phyloP scores from a whole-genome alignment of 1,284 basidiomycete species.

The Omphalotus olearius region DNA sequence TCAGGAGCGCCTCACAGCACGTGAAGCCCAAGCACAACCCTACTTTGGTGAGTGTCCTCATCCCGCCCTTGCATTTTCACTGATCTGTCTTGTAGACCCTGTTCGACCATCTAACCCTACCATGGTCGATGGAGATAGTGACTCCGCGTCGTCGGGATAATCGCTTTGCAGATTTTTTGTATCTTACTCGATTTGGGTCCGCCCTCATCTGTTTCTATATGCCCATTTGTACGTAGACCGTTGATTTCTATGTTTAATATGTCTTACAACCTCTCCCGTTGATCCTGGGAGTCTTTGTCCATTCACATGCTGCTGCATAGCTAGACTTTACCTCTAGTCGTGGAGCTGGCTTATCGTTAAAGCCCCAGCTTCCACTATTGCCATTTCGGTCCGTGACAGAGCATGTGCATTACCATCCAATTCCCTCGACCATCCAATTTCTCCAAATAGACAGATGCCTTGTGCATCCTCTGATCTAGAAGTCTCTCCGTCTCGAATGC shows the following conservation, averaged over 20 bases:
- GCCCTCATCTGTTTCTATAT: conserved; percentile 18
- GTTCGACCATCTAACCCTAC: conserved; percentile 57
- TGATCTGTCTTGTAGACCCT: conserved; percentile 43
- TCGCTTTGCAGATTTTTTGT: conserved; percentile 23
- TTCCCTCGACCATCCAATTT: not conserved
- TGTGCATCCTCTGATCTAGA: not conserved
- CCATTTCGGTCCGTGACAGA: not conserved
- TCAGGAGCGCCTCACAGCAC: conserved; percentile 92
- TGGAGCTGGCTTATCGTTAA: not conserved
- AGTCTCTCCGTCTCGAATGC: not conserved
- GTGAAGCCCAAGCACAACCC: conserved; percentile 84
- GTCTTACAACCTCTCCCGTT: too few species aligned
- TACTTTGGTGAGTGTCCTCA: conserved; percentile 70
- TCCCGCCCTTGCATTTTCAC: conserved; percentile 11
- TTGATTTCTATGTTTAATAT: conserved; percentile 6
- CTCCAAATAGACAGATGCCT: not conserved
- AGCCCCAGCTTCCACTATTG: not conserved
- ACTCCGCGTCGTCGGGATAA: conserved; percentile 56
- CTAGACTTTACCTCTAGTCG: not conserved
- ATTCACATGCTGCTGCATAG: not conserved
- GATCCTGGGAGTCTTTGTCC: too few species aligned
- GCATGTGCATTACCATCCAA: not conserved
- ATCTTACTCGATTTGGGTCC: conserved; percentile 25
- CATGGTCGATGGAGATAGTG: conserved; percentile 56
- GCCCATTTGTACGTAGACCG: conserved; percentile 23